Evolutionary conservation across 345 rosid genomes (phyloP).

Genomic region (Bruguiera parviflora): DNA sequence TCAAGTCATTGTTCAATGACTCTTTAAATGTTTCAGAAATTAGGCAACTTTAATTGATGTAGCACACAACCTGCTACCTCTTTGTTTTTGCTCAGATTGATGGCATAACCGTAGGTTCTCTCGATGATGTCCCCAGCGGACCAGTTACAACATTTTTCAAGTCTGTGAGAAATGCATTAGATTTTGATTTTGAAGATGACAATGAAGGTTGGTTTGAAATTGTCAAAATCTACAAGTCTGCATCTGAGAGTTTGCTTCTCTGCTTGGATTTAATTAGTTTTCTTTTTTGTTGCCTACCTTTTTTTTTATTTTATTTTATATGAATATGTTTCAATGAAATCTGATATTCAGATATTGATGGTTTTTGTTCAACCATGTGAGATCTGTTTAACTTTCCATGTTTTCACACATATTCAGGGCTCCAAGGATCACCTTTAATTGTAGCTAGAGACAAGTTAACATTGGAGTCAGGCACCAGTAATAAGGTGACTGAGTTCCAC

Average conservation of each 20-base stretch:
- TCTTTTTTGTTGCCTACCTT: too few relatives aligned
- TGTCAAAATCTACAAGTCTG: conserved; percentile 1
- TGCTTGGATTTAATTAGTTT: too few relatives aligned
- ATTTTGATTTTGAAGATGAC: conserved; percentile 92
- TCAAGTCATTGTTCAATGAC: not conserved
- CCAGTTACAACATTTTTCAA: conserved; percentile 71
- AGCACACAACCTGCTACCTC: conserved; percentile 11
- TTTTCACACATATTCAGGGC: too few relatives aligned
- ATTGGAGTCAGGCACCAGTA: too few relatives aligned
- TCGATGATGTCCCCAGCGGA: conserved; percentile 72
- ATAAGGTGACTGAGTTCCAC: too few relatives aligned
- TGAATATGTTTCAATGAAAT: too few relatives aligned
- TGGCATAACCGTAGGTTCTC: conserved; percentile 68
- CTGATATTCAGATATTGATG: too few relatives aligned
- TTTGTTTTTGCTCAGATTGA: conserved; percentile 54
- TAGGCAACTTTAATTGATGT: not conserved
- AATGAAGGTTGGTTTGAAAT: conserved; percentile 65
- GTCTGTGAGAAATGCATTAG: conserved; percentile 79
- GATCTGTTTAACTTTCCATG: too few relatives aligned
- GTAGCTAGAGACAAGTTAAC: too few relatives aligned
- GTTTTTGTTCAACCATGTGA: too few relatives aligned
- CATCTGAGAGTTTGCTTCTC: not conserved
- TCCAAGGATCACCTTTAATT: too few relatives aligned
- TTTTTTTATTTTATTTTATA: too few relatives aligned
- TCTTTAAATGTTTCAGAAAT: not conserved